These are phyloP conservation scores for Rhodomyrtus tomentosa DNA, from an alignment of 345 rosid genomes.

Conservation along the genomic window DNA sequence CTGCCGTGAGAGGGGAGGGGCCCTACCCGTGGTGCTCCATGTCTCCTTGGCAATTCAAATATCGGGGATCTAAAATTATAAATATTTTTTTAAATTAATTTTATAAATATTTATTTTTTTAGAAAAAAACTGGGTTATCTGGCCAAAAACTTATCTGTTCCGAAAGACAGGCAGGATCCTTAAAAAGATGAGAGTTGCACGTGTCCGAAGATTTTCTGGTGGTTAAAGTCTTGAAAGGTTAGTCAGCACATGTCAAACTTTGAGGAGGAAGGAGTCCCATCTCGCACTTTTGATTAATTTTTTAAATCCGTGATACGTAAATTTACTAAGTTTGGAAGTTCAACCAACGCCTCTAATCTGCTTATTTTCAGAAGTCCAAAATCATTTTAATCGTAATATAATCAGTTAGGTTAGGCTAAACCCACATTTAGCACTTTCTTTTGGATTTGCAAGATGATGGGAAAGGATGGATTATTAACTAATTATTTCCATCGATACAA, in stretches of 20 bases:
- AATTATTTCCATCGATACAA: too few relatives aligned
- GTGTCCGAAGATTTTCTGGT: not conserved
- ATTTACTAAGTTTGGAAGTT: too few relatives aligned
- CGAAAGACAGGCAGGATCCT: not conserved
- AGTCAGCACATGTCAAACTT: not conserved
- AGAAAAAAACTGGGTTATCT: too few relatives aligned
- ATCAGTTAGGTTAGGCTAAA: not conserved
- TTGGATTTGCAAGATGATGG: not conserved
- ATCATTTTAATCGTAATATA: not conserved
- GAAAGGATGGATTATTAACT: not conserved
- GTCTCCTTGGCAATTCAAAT: too few relatives aligned
- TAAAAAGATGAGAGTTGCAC: not conserved
- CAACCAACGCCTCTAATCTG: too few relatives aligned
- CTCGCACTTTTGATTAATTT: not conserved
- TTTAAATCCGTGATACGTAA: too few relatives aligned
- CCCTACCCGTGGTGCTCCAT: too few relatives aligned
- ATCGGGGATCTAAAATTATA: too few relatives aligned
- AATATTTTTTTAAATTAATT: too few relatives aligned
- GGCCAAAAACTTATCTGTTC: not conserved
- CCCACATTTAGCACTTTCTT: not conserved
- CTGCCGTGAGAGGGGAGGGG: too few relatives aligned
- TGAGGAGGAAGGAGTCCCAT: not conserved
- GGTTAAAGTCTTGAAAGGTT: not conserved
- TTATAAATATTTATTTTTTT: too few relatives aligned
- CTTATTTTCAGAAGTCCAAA: not conserved